Evolutionary conservation across 1,139 yeast genomes (phyloP), one percentile per base, ranked within the genome.

Genomic region (Magnusiomyces suaveolens): DNA sequence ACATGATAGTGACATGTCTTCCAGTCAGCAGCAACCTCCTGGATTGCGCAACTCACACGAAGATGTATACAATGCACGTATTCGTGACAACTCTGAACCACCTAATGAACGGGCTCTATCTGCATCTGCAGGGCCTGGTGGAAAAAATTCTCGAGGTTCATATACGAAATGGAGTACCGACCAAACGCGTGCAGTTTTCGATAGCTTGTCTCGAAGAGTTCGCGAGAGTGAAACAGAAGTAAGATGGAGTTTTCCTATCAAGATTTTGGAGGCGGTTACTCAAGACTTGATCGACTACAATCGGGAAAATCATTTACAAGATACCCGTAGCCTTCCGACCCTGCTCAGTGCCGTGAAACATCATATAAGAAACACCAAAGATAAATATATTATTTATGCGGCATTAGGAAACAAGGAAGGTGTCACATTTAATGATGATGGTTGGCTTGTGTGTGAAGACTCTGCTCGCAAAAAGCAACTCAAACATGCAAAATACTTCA

Each of bases 301-400:
- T 23, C 32, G 24, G 8, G 44, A 38, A 38, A 48, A 24, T 23
- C 36, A 48, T 23, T 14, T 38, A 4, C 43, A 20, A 8, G 51
- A 48, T 24, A 4, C 23, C 32, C 43, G 51, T 3, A 16, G 44
- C 21, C n/a, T 48, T 21, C 33, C 43, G 2, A 24, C 43, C 20
- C 32, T 48, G 14, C 18, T 24, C 14, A 48, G 32, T 24, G 51
- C 51, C 16, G 51, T 48, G 10, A 48, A 48, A 24, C 51, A 48
- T 38, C 51, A 48, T 23, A 48, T 48, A 12, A 23, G 51, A 38
- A 48, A 48, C 18, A 48, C 51, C 1, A 48, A 48, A n/a, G 51
- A 48, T 16, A 48, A 48, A 16, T 48, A 48, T 33, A 32, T 48
- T 21, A 18, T 21, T 12, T 48, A 48, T 24, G 43, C 51, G 2